These are phyloP conservation scores for Mesembryanthemum crystallinum DNA, from an alignment of 148 eudicot species.

Conservation along the genomic window DNA sequence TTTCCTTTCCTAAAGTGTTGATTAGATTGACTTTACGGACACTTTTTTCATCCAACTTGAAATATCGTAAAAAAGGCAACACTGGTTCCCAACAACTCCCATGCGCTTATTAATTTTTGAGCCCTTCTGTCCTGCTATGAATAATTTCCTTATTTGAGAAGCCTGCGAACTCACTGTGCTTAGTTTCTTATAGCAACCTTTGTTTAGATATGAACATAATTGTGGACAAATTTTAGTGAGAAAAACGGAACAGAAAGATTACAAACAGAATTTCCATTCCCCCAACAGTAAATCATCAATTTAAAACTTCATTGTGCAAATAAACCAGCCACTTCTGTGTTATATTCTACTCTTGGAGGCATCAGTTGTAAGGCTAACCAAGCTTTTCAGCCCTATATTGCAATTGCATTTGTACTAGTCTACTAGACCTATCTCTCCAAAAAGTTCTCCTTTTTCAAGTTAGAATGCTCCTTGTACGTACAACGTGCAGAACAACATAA, in stretches of 20 bases:
- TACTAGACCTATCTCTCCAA: background rate
- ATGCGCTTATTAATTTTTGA: no score
- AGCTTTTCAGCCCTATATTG: no score
- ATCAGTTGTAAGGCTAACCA: background rate
- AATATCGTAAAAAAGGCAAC: no score
- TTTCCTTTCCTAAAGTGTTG: background rate
- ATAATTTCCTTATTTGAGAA: background rate
- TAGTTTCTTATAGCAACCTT: background rate
- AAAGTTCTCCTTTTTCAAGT: background rate
- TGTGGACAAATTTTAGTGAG: background rate
- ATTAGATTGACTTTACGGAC: no score
- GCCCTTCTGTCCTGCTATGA: background rate
- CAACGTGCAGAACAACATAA: background rate
- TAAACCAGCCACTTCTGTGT: background rate
- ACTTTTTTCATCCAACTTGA: no score
- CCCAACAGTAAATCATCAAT: constrained; percentile 2
- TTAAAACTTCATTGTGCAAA: background rate
- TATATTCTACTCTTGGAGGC: background rate
- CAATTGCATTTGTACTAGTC: no score
- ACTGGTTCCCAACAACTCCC: no score
- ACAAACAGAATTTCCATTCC: background rate
- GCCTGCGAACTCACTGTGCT: background rate
- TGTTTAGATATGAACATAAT: background rate
- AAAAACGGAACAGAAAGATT: background rate
- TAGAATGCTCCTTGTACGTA: background rate